Percentiles rank a stretch among this genome's conserved stretches.
Evolutionary conservation across 768 basidiomycete genomes (phyloP).

Genomic region (Naematelia encephala): DNA sequence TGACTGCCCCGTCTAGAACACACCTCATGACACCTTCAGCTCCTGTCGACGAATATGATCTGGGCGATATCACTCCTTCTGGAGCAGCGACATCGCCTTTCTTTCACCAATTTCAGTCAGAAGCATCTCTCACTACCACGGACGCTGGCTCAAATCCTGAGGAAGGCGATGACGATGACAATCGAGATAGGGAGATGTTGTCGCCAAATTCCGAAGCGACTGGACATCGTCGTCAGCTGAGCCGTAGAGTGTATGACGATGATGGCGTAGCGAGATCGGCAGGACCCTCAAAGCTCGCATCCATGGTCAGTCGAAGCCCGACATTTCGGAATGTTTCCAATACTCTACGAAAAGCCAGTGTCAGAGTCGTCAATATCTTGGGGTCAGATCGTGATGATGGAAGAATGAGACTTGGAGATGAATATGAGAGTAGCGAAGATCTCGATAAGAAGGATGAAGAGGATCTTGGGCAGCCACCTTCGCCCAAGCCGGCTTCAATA

Average conservation of each 20-base stretch:
- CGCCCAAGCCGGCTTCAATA: conserved; percentile 5
- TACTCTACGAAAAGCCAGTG: conserved; percentile 35
- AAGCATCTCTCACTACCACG: conserved; percentile 2
- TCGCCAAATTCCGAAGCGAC: neutral
- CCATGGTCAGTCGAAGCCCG: conserved; percentile 16
- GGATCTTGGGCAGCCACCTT: conserved; percentile 1
- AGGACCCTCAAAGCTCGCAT: conserved; percentile 10
- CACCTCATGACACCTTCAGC: neutral
- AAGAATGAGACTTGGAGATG: conserved; percentile 17
- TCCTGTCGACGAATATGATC: conserved; percentile 21
- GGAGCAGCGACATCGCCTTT: conserved; percentile 1
- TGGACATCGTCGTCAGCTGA: conserved; percentile 6
- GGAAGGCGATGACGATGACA: neutral
- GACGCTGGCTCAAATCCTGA: conserved; percentile 6
- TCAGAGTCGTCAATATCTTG: conserved; percentile 34
- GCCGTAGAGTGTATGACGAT: conserved; percentile 20
- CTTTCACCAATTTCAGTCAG: conserved; percentile 7
- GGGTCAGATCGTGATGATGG: conserved; percentile 20
- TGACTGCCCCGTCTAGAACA: conserved; percentile 4
- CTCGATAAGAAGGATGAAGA: conserved; percentile 7
- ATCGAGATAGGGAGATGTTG: neutral
- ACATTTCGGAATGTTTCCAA: conserved; percentile 31
- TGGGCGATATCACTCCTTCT: conserved; percentile 3
- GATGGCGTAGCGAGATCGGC: conserved; percentile 16
- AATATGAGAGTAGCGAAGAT: conserved; percentile 1